Base-by-base conservation (phyloP, 441 rosid genomes). In the Populus hybrid region DNA sequence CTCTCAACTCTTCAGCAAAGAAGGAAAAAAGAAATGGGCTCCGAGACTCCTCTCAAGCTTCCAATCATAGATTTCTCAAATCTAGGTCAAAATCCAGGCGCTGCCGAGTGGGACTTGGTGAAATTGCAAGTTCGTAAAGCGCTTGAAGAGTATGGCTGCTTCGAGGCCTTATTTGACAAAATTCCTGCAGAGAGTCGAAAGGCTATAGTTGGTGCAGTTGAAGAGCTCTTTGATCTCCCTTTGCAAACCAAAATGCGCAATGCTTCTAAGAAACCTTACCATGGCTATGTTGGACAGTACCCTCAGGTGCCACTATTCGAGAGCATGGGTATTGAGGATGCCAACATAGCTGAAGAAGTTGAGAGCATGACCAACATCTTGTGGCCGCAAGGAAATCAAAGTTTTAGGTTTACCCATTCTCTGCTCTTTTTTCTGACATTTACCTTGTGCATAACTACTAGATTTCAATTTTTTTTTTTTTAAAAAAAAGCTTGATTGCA, bases 151-250 rank as follows among this genome's bases (percentile, higher is more conserved):
- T 81, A 73, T n/a, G 86, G 88, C 3, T 85, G 86, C 79, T 85
- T 85, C 24, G 86, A 83, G 78, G 88, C 86, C 0, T 32, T 53
- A 1, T 83, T 79, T 32, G 64, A 78, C 66, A 74, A 32, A 69
- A 76, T 81, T 64, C 80, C 79, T 9, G 0, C 42, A 3, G 79
- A 83, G 0, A 66, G 75, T 16, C 74, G 76, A 10, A 66, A 79
- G 59, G 70, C 77, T 2, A 40, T 81, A 65, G n/a, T 83, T 26
- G 82, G 80, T 40, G 68, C 82, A 0, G 28, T 78, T 12, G 73
- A 76, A 67, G 88, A 85, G 79, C 78, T 85, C 8, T 81, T 83
- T 28, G 80, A 83, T 61, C 73, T 83, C 5, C 85, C 88, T 67
- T 71, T 85, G 19, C 21, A 75, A 28, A 81, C 83, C 66, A 85